Conservation (phyloP, 805 yeast genomes). For the Debaryomyces prosopidis region DNA sequence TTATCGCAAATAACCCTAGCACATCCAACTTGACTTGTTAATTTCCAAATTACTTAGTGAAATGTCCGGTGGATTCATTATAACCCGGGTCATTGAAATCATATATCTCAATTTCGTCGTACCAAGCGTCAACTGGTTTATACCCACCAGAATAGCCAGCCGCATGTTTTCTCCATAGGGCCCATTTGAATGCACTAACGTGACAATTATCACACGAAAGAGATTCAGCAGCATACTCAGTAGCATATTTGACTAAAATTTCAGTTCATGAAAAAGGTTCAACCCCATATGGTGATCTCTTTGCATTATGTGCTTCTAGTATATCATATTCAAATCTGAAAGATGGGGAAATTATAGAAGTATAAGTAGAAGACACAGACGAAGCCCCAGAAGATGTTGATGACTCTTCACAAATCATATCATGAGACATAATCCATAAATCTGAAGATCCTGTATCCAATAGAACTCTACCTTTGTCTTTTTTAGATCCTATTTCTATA, state of each 20-base stretch:
- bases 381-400: conserved; percentile 12
- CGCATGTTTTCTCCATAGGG: conserved; percentile 85
- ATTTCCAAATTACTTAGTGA: conserved; percentile 73
- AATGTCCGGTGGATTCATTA: conserved; percentile 66
- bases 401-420: conserved; percentile 20
- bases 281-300: conserved; percentile 37
- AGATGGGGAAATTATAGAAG: conserved; percentile 14
- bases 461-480: conserved; percentile 28
- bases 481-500: conserved; percentile 28
- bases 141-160: conserved; percentile 60
- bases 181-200: conserved; percentile 62
- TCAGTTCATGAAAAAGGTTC: conserved; percentile 32
- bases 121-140: conserved; percentile 72
- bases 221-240: conserved; percentile 50
- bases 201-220: conserved; percentile 60
- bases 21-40: conserved; percentile 65
- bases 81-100: conserved; percentile 53
- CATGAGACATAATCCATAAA: conserved; percentile 40
- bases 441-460: conserved; percentile 46
- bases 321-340: conserved; percentile 27
- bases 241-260: conserved; percentile 34
- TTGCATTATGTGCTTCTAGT: conserved; percentile 34
- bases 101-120: conserved; percentile 60
- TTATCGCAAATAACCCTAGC: conserved; percentile 50
- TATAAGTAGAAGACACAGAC: conserved; percentile 12